A percentile compares a stretch with the other conserved stretches of the same genome.
Conservation (phyloP, 2,329 filamentous ascomycete species). For the Xenoacremonium recifei region DNA sequence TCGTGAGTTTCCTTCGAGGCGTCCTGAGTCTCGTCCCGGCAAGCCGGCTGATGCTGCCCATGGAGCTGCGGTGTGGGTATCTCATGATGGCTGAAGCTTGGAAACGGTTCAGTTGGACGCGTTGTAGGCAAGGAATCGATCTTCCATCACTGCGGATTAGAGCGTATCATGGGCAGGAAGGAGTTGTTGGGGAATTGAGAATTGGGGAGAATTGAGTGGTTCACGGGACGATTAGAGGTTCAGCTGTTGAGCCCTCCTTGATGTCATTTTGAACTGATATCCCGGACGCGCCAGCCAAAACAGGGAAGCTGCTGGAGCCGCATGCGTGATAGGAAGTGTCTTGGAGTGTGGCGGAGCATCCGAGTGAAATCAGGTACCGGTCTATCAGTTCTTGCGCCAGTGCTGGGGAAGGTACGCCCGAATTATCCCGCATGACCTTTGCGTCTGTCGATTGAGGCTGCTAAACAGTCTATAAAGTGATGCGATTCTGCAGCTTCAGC, state of each 20-base stretch:
- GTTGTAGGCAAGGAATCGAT: no score
- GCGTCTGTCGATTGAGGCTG: background rate
- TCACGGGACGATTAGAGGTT: no score
- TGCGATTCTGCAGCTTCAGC: background rate
- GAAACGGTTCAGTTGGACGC: no score
- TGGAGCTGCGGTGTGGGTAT: constrained; percentile 11
- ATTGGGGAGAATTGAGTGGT: no score
- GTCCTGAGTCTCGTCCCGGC: constrained; percentile 12
- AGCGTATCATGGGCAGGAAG: no score
- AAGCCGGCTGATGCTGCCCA: constrained; percentile 17
- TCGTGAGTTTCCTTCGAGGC: constrained; percentile 14
- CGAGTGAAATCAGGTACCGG: background rate
- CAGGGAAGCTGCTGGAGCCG: constrained; percentile 1
- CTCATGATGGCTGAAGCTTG: no score
- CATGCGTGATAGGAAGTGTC: background rate
- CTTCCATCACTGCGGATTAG: no score
- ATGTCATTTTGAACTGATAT: constrained; percentile 1
- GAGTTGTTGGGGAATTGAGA: no score
- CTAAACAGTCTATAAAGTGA: background rate
- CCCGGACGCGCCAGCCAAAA: background rate
- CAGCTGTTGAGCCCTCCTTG: background rate
- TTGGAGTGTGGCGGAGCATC: background rate
- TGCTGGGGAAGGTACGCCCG: background rate
- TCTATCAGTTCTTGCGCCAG: background rate
- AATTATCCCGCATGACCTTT: background rate